phyloP scores from a whole-genome alignment of 257 asterid species.

The Nemophila menziesii region DNA sequence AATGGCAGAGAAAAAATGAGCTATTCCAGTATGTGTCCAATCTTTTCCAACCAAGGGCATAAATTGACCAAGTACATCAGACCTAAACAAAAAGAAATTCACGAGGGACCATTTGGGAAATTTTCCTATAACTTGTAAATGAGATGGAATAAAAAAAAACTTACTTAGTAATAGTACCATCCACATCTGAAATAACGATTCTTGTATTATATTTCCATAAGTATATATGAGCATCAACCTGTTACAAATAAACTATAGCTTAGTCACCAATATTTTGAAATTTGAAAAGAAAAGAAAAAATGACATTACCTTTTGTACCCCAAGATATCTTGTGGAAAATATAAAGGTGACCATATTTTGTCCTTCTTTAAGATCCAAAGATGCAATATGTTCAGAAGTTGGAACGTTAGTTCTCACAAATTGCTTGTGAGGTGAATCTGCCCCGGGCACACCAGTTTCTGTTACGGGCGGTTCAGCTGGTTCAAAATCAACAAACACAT shows the following conservation, averaged over 20 bases:
- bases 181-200: conserved; percentile 93
- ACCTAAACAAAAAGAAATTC: conserved; percentile 37
- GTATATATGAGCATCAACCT: conserved; percentile 99
- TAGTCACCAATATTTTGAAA: neutral
- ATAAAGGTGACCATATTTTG: conserved; percentile 76
- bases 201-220: conserved; percentile 98
- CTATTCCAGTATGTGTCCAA: conserved; percentile 98
- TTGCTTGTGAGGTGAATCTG: conserved; percentile 67
- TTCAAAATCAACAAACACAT: conserved; percentile 48
- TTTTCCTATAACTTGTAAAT: neutral
- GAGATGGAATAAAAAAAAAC: conserved; percentile 10
- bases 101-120: neutral
- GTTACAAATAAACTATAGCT: conserved; percentile 13
- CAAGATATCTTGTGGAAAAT: conserved; percentile 85
- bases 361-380: conserved; percentile 85
- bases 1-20: conserved; percentile 91
- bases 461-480: conserved; percentile 25
- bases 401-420: conserved; percentile 85
- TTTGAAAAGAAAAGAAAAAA: neutral
- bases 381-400: conserved; percentile 79
- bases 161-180: conserved; percentile 97
- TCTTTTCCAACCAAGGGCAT: conserved; percentile 99
- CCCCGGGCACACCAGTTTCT: conserved; percentile 14
- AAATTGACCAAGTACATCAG: conserved; percentile 98
- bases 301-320: conserved; percentile 67